phyloP scores from a whole-genome alignment of 2,329 filamentous ascomycete species.

The Atkinsonella texensis region DNA sequence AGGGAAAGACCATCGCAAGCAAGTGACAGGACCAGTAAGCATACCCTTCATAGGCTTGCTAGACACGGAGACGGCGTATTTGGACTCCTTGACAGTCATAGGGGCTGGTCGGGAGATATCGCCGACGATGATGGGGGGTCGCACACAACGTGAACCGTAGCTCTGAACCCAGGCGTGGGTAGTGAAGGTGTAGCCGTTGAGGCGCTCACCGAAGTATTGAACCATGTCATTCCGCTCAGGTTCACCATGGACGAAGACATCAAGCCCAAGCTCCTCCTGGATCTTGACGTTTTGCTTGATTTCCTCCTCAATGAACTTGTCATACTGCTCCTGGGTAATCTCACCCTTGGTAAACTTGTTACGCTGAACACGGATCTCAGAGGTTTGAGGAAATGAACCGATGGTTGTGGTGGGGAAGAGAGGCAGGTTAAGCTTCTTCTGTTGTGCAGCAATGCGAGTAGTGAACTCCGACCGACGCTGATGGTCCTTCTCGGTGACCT shows the following conservation, averaged over 20 bases:
- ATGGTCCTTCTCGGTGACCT: slow-evolving; percentile 75
- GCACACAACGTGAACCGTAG: slow-evolving; percentile 96
- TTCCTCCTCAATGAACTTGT: slow-evolving; percentile 99
- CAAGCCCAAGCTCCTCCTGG: slow-evolving; percentile 94
- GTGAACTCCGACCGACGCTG: slow-evolving; percentile 88
- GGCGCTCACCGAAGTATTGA: slow-evolving; percentile 97
- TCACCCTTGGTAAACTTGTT: slow-evolving; percentile 99
- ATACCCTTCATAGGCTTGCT: slow-evolving; percentile 99
- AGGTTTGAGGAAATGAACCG: slow-evolving; percentile 98
- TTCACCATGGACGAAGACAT: slow-evolving; percentile 97
- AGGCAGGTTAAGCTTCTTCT: slow-evolving; percentile 84
- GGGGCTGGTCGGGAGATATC: slow-evolving; percentile 93
- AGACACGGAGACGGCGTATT: slow-evolving; percentile 91
- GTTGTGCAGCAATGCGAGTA: slow-evolving; percentile 73
- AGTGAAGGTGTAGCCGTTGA: slow-evolving; percentile 96
- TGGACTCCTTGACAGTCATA: slow-evolving; percentile 99
- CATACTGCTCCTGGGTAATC: slow-evolving; percentile 84
- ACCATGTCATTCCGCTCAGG: slow-evolving; percentile 99
- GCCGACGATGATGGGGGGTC: slow-evolving; percentile 95
- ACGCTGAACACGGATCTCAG: slow-evolving; percentile 91
- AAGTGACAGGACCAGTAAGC: slow-evolving; percentile 98
- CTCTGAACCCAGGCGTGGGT: slow-evolving; percentile 98
- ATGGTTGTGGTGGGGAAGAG: slow-evolving; percentile 99
- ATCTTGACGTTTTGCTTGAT: slow-evolving; percentile 91
- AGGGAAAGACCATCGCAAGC: slow-evolving; percentile 98